Base-by-base conservation (phyloP, 2,329 filamentous ascomycete genomes). In the Phialophora macrospora region DNA sequence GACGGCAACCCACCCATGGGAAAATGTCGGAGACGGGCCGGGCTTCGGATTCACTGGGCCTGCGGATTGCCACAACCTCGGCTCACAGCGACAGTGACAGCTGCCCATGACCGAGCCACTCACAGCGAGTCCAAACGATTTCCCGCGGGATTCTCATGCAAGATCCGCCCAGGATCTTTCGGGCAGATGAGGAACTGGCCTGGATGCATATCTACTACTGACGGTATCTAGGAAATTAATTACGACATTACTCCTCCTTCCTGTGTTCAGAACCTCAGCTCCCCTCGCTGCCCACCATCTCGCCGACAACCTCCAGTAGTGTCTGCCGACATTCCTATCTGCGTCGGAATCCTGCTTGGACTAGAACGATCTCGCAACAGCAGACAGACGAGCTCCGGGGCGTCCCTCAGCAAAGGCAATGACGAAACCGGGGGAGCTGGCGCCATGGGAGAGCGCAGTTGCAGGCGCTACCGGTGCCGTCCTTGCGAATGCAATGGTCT, bases 401-500 rank as follows among this genome's bases (percentile, higher is more conserved):
- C 52, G 34, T 55, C 52, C 17, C 26, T 3, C 26, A 30, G 17
- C 32, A 20, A 44, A 22, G 12, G 30, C 41, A 48, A 87, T 87
- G 85, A 77, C 84, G 46, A 94, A 93, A 78, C 84, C 87, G n/a
- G 49, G 49, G 69, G 83, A 83, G 60, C 86, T 98, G 66, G 93
- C 95, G 49, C 91, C 95, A 62, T 98, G 94, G 94, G 94, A 93
- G 62, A 89, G 90, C 75, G 95, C 95, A 62, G 88, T 97, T 71
- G 94, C 95, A 69, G 95, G 95, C 74, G 92, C 95, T 60, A 91
- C 92, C 22, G 95, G 95, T 68, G 95, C 95, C 55, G 92, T 98
- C 44, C 84, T 99, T 66, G 95, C 95, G 65, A 99, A 99, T 82
- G 91, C 93, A 52, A 81, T 97, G 69, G 94, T 98, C 64, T 99